Conservation (phyloP, 495 filamentous ascomycete genomes). For the Penicillium macrosclerotiorum region DNA sequence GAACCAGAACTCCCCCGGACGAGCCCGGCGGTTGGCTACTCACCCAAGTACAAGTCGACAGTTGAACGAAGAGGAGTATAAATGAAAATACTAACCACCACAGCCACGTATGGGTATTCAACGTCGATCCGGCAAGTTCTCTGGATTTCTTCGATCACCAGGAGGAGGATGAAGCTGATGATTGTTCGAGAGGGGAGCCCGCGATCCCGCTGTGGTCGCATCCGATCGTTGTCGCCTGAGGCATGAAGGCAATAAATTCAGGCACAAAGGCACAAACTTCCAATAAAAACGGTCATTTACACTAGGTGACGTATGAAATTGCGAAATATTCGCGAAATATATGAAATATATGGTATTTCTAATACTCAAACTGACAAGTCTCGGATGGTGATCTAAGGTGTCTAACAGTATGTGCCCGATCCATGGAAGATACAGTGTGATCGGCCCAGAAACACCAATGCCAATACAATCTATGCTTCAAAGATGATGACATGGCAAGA, state of each 20-base stretch:
- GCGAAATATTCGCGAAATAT: neutral
- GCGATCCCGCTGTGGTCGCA: slow-evolving; percentile 5
- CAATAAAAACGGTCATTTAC: neutral
- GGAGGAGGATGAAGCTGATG: slow-evolving; percentile 4
- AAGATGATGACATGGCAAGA: neutral
- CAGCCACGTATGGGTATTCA: neutral
- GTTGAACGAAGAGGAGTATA: neutral
- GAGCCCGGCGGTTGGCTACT: slow-evolving; percentile 20
- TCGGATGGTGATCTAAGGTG: too few relatives aligned
- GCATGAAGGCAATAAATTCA: neutral
- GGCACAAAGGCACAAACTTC: neutral
- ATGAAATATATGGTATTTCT: neutral
- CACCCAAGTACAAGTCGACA: slow-evolving; percentile 17
- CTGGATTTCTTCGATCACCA: neutral
- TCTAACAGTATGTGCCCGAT: neutral
- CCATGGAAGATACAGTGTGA: too few relatives aligned
- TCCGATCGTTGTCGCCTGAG: slow-evolving; percentile 10
- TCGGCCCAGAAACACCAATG: too few relatives aligned
- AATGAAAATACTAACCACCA: slow-evolving; percentile 6
- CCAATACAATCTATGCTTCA: too few relatives aligned
- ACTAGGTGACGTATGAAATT: neutral
- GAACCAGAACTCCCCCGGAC: slow-evolving; percentile 42
- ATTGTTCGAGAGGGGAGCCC: slow-evolving; percentile 4
- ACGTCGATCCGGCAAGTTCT: neutral
- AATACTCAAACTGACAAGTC: too few relatives aligned